Evolutionary conservation across 345 rosid genomes (phyloP), one percentile per base, ranked within the genome.

Genomic region (Firmiana major): DNA sequence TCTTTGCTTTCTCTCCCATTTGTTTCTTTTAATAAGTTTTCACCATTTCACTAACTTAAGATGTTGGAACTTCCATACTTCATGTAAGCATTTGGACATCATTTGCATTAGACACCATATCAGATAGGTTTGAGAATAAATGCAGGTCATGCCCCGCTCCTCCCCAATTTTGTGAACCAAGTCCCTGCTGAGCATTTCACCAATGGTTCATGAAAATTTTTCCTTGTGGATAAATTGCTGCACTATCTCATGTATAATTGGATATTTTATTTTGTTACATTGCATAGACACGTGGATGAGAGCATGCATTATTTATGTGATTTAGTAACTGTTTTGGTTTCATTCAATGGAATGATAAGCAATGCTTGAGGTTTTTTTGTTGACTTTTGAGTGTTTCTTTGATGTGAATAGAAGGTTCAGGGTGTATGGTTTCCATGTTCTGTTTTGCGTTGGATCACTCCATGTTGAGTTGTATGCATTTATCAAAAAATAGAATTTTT

Each of bases 361-460:
- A 3, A n/a, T 8, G 3, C 7, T 17, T 38, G 3, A 64, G 4
- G 2, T 36, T 36, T 26, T 34, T 38, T 7, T 9, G 63, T 72
- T 74, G 36, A 38, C 31, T 48, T 10, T 67, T n/a, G 64, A 24
- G 9, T 57, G 53, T 69, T 51, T 70, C 48, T 42, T 28, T 43
- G 57, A 54, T 42, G 24, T 75, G 73, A 53, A 36, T 26, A 67
- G 28, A 40, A 42, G 19, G 26, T 80, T 74, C 65, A 9, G 57
- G 64, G 22, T 59, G 65, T 26, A 69, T 16, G 57, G 40, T 7
- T 48, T 15, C 8, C 57, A 28, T 48, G 15, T 69, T 57, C 40
- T 26, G 43, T 63, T 34, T 63, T 63, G 60, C 22, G 7, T 63
- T 34, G 43, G 21, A 43, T 40, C 7, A 16, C 34, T 63, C 8